phyloP scores from a whole-genome alignment of 1,284 basidiomycete genomes.

The Pseudomicrostroma phylloplanum region DNA sequence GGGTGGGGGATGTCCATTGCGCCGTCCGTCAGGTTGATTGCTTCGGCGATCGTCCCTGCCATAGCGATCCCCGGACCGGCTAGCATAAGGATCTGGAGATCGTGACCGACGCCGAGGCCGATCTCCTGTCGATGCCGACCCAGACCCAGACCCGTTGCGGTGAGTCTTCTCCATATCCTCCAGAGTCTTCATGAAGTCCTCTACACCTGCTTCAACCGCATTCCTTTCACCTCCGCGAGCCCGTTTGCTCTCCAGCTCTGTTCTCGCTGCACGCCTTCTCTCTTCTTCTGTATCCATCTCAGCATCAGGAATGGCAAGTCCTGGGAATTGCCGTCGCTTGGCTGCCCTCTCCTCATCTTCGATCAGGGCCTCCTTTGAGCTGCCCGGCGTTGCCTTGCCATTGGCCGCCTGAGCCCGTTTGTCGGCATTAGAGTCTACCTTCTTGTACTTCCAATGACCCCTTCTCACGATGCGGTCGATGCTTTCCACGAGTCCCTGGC shows the following conservation, averaged over 20 bases:
- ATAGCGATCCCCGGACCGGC: slow-evolving; percentile 9
- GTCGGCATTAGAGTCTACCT: slow-evolving; percentile 38
- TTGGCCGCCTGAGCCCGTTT: slow-evolving; percentile 8
- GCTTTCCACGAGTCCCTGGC: slow-evolving; percentile 80
- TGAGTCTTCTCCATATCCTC: slow-evolving; percentile 63
- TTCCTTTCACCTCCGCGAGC: slow-evolving; percentile 46
- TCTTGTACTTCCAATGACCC: slow-evolving; percentile 82
- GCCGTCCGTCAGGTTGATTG: slow-evolving; percentile 8
- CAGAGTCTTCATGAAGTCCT: slow-evolving; percentile 75
- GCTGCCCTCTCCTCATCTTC: slow-evolving; percentile 62
- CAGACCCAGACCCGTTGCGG: slow-evolving; percentile 20
- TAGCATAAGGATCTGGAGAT: slow-evolving; percentile 9
- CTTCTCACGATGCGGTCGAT: slow-evolving; percentile 88
- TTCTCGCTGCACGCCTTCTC: slow-evolving; percentile 10
- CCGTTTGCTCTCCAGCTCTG: slow-evolving; percentile 18
- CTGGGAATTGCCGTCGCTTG: slow-evolving; percentile 79
- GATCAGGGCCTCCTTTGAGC: slow-evolving; percentile 5
- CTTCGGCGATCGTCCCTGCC: slow-evolving; percentile 8
- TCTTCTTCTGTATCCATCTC: background rate
- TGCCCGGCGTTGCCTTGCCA: background rate
- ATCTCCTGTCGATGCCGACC: slow-evolving; percentile 26
- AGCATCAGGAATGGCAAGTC: slow-evolving; percentile 62
- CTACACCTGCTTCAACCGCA: slow-evolving; percentile 59
- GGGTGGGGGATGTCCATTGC: slow-evolving; percentile 12
- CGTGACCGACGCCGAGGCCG: slow-evolving; percentile 4